These are phyloP conservation scores for Colletotrichum tofieldiae DNA, from an alignment of 2,329 filamentous ascomycete species.

Conservation along the genomic window DNA sequence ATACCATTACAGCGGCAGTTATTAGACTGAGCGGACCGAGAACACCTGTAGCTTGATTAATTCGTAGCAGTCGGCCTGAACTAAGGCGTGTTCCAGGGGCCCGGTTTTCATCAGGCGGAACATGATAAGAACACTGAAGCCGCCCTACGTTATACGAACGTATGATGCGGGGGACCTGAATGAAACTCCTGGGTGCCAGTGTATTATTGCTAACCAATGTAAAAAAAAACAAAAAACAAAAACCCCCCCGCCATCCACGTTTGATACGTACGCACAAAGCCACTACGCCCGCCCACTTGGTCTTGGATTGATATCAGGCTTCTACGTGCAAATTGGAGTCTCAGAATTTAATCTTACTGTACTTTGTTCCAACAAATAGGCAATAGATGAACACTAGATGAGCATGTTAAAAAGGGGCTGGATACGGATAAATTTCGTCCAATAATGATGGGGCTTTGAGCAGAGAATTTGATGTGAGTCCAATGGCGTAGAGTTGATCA, in stretches of 20 bases:
- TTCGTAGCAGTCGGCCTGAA: background rate
- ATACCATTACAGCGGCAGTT: background rate
- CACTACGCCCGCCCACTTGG: background rate
- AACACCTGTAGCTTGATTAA: background rate
- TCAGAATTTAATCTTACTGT: too few species aligned
- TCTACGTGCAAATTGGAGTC: background rate
- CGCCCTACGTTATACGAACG: too few species aligned
- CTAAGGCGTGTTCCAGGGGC: background rate
- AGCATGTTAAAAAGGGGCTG: too few species aligned
- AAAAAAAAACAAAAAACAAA: too few species aligned
- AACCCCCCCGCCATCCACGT: rapidly evolving
- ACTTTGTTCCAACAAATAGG: background rate
- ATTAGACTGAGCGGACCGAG: background rate
- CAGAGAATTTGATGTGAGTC: background rate
- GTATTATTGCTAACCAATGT: background rate
- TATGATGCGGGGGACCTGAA: too few species aligned
- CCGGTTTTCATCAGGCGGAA: background rate
- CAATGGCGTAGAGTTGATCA: background rate
- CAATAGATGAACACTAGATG: background rate
- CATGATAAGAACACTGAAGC: background rate
- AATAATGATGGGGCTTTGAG: background rate
- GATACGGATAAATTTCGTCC: background rate
- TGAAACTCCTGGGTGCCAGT: too few species aligned
- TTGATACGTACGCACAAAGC: background rate
- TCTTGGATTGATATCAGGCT: too few species aligned